A percentile compares a stretch with the other conserved stretches of the same genome.
phyloP scores from a whole-genome alignment of 371 early-diverging fungal genomes.

The Smittium mucronatum region DNA sequence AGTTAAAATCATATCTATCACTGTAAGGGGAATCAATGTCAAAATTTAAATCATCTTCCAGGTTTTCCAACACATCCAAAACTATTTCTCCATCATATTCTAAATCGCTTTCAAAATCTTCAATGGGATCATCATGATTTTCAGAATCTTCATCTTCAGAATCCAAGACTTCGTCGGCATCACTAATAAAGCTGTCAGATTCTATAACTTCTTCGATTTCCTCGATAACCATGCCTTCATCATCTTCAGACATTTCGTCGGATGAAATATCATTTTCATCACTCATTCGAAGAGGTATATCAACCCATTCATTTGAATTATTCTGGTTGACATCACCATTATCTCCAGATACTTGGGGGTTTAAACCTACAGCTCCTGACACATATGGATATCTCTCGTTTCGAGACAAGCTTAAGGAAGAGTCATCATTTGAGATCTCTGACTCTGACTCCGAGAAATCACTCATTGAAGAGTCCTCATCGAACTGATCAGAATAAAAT shows the following conservation, averaged over 20 bases:
- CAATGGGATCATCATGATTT: background rate
- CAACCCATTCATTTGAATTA: conserved; percentile 5
- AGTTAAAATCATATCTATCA: too few relatives aligned
- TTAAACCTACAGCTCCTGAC: background rate
- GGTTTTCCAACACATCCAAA: background rate
- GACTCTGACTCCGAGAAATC: conserved; percentile 48
- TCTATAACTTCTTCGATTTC: conserved; percentile 17
- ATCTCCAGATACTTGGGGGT: background rate
- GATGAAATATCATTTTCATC: background rate
- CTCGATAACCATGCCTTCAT: conserved; percentile 15
- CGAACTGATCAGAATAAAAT: conserved; percentile 34
- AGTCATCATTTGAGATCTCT: conserved; percentile 40
- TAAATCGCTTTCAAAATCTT: background rate
- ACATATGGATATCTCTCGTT: conserved; percentile 15
- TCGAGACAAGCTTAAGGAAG: conserved; percentile 42
- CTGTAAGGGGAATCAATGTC: background rate
- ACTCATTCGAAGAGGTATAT: background rate
- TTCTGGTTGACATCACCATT: background rate
- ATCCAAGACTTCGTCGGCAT: background rate
- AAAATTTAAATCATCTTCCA: background rate
- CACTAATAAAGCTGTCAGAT: background rate
- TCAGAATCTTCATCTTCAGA: background rate
- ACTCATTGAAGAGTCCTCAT: conserved; percentile 54
- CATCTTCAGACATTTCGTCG: background rate
- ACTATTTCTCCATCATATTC: background rate